Evolutionary conservation across 768 basidiomycete species (phyloP).

Genomic region (Nidula microcarpa): DNA sequence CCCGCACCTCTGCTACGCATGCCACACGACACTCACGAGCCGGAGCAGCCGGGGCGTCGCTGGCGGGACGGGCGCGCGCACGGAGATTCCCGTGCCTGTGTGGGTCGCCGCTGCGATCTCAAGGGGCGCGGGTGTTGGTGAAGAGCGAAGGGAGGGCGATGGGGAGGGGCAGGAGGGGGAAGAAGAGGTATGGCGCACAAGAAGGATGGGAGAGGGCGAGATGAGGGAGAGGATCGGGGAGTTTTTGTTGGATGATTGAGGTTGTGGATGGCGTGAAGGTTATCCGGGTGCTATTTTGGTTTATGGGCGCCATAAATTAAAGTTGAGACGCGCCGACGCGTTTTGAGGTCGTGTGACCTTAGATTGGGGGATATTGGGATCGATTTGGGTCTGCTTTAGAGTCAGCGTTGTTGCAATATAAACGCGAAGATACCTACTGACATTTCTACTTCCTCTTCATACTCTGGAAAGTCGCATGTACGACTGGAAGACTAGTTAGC

Average conservation of each 20-base stretch:
- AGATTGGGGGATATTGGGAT: no score
- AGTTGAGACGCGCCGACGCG: no score
- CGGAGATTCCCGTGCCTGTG: conserved; percentile 26
- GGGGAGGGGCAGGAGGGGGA: conserved; percentile 30
- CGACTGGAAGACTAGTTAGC: no score
- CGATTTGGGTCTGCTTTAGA: no score
- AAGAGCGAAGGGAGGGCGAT: conserved; percentile 29
- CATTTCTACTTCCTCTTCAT: no score
- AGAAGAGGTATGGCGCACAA: conserved; percentile 14
- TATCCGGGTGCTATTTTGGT: background rate
- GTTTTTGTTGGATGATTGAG: conserved; percentile 26
- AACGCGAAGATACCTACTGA: no score
- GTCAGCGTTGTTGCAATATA: no score
- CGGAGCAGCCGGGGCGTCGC: conserved; percentile 41
- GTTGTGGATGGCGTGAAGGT: background rate
- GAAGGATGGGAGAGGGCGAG: conserved; percentile 14
- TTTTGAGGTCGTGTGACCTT: no score
- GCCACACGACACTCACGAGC: conserved; percentile 59
- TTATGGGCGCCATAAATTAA: no score
- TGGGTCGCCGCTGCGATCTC: conserved; percentile 26
- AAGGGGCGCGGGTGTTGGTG: background rate
- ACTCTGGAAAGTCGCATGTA: no score
- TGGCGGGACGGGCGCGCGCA: background rate
- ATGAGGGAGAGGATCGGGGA: conserved; percentile 26
- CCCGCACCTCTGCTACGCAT: conserved; percentile 56